Evolutionary conservation across 768 basidiomycete species (phyloP), one percentile per base, ranked within the genome.

Genomic region (Hypholoma fasciculare): DNA sequence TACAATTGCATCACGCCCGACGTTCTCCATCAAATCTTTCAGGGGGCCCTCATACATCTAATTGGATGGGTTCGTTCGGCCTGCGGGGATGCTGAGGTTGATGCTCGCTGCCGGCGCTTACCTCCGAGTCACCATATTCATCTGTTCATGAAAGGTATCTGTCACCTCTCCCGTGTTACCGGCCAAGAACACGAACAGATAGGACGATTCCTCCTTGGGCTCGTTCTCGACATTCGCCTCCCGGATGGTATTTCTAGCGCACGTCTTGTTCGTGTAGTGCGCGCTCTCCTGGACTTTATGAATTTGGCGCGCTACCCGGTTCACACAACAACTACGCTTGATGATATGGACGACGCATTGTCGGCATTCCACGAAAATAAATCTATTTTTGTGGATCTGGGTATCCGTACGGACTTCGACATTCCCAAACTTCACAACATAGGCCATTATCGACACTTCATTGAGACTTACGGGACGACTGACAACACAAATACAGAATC

Each of bases 111-210:
- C 52, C 74, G 0, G 72, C 76, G 13, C 67, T 79, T 67, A 42
- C 80, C 72, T 1, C 51, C 54, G 1, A 58, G 65, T n/a, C 58
- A 66, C 26, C 66, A 67, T 0, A 59, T 78, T 1, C 70, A 70
- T 0, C 70, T 74, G 23, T 80, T 81, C 66, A 65, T 63, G n/a
- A 73, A 74, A 7, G 77, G 78, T 0, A 76, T 80, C n/a, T 74
- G 72, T 0, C 34, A 55, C 0, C 58, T 81, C 1, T 71, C 72
- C 2, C 76, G 78, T 58, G 71, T 75, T 57, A 74, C 74, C 0
- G 79, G 78, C 1, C 63, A 62, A 0, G 75, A 80, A 59, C 66
- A 72, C 30, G 75, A 76, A 54, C 61, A 65, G 16, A 72, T 76
- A 63, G 63, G 68, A 42, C 63, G 66, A 17, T 63, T 72, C 34